Percentiles rank a stretch among this genome's conserved stretches.
Evolutionary conservation across 306 rosid genomes (phyloP).

Genomic region (Lotus japonicus): DNA sequence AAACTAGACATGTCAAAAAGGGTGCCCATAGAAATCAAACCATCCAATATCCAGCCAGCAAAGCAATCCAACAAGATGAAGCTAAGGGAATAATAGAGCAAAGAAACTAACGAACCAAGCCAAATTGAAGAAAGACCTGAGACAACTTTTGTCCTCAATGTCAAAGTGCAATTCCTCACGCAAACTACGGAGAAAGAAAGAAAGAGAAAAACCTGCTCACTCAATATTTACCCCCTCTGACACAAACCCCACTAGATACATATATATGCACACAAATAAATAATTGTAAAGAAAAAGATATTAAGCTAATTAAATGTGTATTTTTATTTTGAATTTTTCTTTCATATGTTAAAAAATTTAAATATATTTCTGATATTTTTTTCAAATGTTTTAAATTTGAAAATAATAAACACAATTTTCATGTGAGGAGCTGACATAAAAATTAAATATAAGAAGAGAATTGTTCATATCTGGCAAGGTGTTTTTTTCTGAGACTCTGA

Average conservation of each 20-base stretch:
- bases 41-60: not conserved
- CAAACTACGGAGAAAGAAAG: slow-evolving; percentile 26
- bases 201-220: not conserved
- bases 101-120: slow-evolving; percentile 29
- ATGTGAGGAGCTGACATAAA: not conserved
- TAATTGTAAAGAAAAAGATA: not conserved
- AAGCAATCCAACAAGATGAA: slow-evolving; percentile 24
- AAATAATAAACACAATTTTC: not conserved
- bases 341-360: no score
- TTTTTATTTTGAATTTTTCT: no score
- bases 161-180: slow-evolving; percentile 62
- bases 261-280: not conserved
- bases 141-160: slow-evolving; percentile 20
- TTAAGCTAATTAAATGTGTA: no score
- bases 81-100: slow-evolving; percentile 27
- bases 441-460: not conserved
- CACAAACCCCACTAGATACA: not conserved
- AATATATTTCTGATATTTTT: no score
- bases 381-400: no score
- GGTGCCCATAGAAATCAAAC: not conserved
- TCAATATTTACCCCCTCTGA: not conserved
- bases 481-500: not conserved
- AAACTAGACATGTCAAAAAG: slow-evolving; percentile 29
- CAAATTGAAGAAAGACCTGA: slow-evolving; percentile 13
- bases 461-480: not conserved